Evolutionary conservation across 805 yeast species (phyloP).

Genomic region (Grigorovia humatica): DNA sequence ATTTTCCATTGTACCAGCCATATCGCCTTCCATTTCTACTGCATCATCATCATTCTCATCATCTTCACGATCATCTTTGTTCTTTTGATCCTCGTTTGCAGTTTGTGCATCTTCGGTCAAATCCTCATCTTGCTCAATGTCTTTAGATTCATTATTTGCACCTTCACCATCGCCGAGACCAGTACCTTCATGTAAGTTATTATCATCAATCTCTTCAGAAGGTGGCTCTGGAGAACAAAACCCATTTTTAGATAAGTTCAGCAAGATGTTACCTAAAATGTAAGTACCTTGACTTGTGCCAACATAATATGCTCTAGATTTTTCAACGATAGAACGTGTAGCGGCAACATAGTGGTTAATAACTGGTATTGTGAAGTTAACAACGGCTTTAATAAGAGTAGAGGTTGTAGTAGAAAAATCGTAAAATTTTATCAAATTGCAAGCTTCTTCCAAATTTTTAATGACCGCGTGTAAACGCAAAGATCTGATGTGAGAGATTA

Average conservation of each 20-base stretch:
- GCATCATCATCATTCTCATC: conserved; percentile 65
- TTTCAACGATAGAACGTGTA: conserved; percentile 33
- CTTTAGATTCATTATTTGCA: conserved; percentile 68
- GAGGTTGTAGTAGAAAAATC: conserved; percentile 34
- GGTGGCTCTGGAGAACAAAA: conserved; percentile 89
- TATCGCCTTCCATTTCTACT: conserved; percentile 89
- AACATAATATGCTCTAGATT: conserved; percentile 39
- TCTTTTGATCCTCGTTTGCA: conserved; percentile 62
- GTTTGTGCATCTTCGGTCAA: conserved; percentile 67
- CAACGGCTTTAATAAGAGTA: conserved; percentile 35
- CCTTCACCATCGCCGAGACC: conserved; percentile 93
- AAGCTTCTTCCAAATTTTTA: conserved; percentile 28
- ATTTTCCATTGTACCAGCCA: conserved; percentile 90
- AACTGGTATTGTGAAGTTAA: conserved; percentile 52
- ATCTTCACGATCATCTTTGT: conserved; percentile 42
- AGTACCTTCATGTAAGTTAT: conserved; percentile 73
- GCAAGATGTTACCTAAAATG: conserved; percentile 44
- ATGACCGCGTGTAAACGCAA: conserved; percentile 33
- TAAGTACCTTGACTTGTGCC: conserved; percentile 53
- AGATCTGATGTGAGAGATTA: conserved; percentile 33
- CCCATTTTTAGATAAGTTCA: conserved; percentile 62
- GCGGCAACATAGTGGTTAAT: conserved; percentile 48
- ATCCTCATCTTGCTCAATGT: conserved; percentile 87
- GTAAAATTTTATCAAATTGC: conserved; percentile 28
- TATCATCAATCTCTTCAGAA: conserved; percentile 46